Evolutionary conservation across 768 basidiomycete genomes (phyloP), one percentile per base, ranked within the genome.

Genomic region (Paxillus rubicundulus): DNA sequence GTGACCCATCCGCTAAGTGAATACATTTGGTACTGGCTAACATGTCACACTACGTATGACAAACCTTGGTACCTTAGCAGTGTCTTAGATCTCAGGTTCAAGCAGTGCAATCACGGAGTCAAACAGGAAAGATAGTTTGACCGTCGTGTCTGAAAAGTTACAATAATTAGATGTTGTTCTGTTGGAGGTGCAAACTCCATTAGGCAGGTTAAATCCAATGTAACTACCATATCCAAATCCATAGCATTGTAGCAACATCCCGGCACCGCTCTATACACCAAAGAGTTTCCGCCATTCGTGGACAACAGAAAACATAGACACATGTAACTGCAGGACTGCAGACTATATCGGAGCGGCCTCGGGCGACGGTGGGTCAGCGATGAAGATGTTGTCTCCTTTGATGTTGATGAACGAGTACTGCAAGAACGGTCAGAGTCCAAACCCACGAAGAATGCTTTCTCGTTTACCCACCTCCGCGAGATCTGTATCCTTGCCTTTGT

Each of bases 401-500:
- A 74, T 61, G 54, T 82, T 82, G 52, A 82, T 61, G 70, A 82
- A 82, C 9, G 80, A 82, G 57, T 80, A 82, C 77, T 80, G 47
- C 8, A 18, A 40, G 49, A 20, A 9, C 28, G 18, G 44, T 62
- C 39, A 60, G 37, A n/a, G 45, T 36, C 16, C 17, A 10, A n/a
- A 20, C 10, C 4, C 21, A n/a, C 49, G 5, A 16, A 32, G 10
- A 30, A 36, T 4, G 9, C 0, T 4, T n/a, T 2, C 2, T 9
- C 13, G 8, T 33, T 8, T 30, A 40, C 70, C 34, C 55, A 79
- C 79, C 73, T 82, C 81, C 6, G 75, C 77, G 13, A 82, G 73
- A 50, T 80, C 78, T 13, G 77, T 62, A 2, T 68, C 73, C 18
- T 66, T 66, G 4, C 72, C 72, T 51, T 63, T 72, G 60, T 82